Conservation (phyloP, 2,329 filamentous ascomycete species). For the Pseudogymnoascus sp. region DNA sequence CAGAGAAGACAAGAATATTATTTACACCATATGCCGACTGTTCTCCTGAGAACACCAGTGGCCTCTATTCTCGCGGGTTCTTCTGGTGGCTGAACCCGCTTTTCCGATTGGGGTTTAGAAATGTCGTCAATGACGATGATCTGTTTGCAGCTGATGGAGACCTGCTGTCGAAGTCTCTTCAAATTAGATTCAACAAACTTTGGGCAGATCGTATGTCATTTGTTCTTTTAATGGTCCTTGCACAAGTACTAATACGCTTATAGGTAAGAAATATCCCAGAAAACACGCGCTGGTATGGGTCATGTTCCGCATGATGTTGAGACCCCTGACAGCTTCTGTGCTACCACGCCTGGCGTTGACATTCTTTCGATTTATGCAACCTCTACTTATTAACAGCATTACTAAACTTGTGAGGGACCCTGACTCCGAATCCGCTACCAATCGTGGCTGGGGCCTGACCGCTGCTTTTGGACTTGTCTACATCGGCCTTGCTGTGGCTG, state of each 20-base stretch:
- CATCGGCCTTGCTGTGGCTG: conserved; percentile 18
- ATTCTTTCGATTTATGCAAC: conserved; percentile 20
- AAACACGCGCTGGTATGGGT: conserved; percentile 17
- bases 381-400: conserved; percentile 16
- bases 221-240: neutral
- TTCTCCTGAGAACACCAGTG: conserved; percentile 27
- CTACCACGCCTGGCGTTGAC: conserved; percentile 17
- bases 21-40: conserved; percentile 9
- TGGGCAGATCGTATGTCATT: conserved; percentile 15
- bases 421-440: conserved; percentile 12
- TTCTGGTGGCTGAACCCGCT: conserved; percentile 32
- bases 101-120: conserved; percentile 26
- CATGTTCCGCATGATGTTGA: conserved; percentile 12
- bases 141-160: conserved; percentile 18
- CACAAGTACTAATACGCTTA: conserved; percentile 9
- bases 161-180: conserved; percentile 15
- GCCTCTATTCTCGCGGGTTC: conserved; percentile 28
- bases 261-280: conserved; percentile 12
- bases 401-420: conserved; percentile 13
- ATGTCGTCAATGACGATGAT: conserved; percentile 24
- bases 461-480: conserved; percentile 20
- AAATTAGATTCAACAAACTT: conserved; percentile 11
- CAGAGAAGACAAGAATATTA: conserved; percentile 17
- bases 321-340: conserved; percentile 14
- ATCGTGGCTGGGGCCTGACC: conserved; percentile 17